Evolutionary conservation across 2,329 filamentous ascomycete genomes (phyloP), one percentile per base, ranked within the genome.

Genomic region (Nemania sp.): DNA sequence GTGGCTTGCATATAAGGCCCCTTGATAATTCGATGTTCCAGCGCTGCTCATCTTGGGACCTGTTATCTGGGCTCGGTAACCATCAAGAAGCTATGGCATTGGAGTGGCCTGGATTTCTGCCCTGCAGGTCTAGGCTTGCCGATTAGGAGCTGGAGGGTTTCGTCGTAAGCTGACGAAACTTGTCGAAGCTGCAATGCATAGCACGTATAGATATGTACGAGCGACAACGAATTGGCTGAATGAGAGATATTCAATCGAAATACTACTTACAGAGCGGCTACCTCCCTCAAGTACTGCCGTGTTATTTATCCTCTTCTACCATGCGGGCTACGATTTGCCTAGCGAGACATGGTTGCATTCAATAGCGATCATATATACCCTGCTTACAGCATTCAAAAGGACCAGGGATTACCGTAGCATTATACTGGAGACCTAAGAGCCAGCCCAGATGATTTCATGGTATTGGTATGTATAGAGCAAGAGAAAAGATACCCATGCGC

Each of bases 71-170:
- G 27, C 3, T 20, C 20, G 5, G 11, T 29, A 52, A 10, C 24
- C 15, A 8, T 52, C 27, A 27, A 13, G 32, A 43, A 52, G 43
- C 11, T 7, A 32, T 20, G 7, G 11, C 11, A 32, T 52, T 41
- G 1, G 45, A 18, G 32, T 5, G 26, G 53, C 32, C 53, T 32
- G 43, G 43, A 43, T 52, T 35, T 45, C 13, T 4, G 10, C 43
- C 27, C 29, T 8, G n/a, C 18, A 29, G 43, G 43, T 57, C 54
- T 45, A 45, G 38, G 13, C 38, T 45, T 18, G 43, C 45, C 54
- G 24, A 22, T 57, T 57, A 26, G 6, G 20, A 6, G 15, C 45
- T 29, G 54, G 8, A 57, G 54, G 35, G 45, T 43, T 57, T 29
- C 3, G 27, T 29, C 7, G 27, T 59, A 24, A 59, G 41, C n/a